Base-by-base conservation (phyloP, 768 basidiomycete genomes). In the Pholiota conissans region DNA sequence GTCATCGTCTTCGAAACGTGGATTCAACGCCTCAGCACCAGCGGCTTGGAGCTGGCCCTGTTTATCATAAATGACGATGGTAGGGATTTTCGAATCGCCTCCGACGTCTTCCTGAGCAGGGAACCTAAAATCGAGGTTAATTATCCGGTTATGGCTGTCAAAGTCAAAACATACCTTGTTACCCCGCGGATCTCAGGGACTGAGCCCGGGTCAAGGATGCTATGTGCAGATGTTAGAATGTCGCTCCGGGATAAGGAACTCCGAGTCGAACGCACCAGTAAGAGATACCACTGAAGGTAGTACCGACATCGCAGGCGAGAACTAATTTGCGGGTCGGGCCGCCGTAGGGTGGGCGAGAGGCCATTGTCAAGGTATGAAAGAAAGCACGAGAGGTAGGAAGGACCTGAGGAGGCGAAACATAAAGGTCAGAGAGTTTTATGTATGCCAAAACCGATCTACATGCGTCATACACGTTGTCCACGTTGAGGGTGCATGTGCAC, bases 61-160 rank as follows among this genome's bases (percentile, higher is more conserved):
- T 8, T 60, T 52, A 55, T 81, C 80, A 57, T 83, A 83, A 56
- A 77, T 78, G 13, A 83, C 55, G 29, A 80, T 67, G 0, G 79
- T 78, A 0, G 79, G 81, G 39, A 83, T 79, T 57, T 81, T 83
- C 22, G 72, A 75, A 52, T 80, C 76, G 4, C 78, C 76, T 3
- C 76, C 76, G n/a, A 74, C 67, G 3, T 73, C 68, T n/a, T 79
- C 76, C 56, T 79, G 79, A 0, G 73, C 76, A 5, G 79, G 82
- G 56, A 75, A 81, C 55, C 81, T 82, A 49, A 50, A 54, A 50
- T 0, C 26, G 64, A 57, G 22, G 22, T 24, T 52, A 30, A 29
- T 32, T 16, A 49, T 18, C 27, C 47, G 51, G 18, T 9, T 37
- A 8, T 3, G 27, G 35, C 4, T 20, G 27, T 14, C 57, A 50